Evolutionary conservation across 768 basidiomycete genomes (phyloP).

Genomic region (Suillus americanus): DNA sequence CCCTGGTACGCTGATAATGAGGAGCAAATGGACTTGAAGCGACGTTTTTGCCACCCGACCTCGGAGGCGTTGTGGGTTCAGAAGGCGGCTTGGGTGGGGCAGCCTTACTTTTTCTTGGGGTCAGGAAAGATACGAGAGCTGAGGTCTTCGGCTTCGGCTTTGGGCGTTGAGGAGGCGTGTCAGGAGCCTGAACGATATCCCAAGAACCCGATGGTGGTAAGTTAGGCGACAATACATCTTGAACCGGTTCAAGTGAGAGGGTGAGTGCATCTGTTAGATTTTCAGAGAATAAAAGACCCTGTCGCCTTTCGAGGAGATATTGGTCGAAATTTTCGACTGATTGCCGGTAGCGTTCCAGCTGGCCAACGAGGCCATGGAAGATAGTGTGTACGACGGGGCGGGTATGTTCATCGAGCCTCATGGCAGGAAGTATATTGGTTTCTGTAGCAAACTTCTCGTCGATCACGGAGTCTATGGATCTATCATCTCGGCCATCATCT

Average conservation of each 20-base stretch:
- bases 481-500: conserved; percentile 69
- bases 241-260: conserved; percentile 58
- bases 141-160: conserved; percentile 55
- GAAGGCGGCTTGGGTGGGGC: conserved; percentile 32
- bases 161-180: conserved; percentile 35
- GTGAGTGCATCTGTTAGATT: conserved; percentile 88
- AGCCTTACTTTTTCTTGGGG: conserved; percentile 68
- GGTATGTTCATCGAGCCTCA: conserved; percentile 66
- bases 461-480: conserved; percentile 76
- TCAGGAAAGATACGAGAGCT: conserved; percentile 74
- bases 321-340: conserved; percentile 79
- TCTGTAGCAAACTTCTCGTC: conserved; percentile 63
- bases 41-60: conserved; percentile 39
- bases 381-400: conserved; percentile 81
- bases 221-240: conserved; percentile 40
- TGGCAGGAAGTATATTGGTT: conserved; percentile 58
- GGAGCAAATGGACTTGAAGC: conserved; percentile 78
- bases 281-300: conserved; percentile 88
- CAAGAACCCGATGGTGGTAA: conserved; percentile 19
- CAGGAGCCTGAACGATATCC: conserved; percentile 28
- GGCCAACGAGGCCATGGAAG: conserved; percentile 75
- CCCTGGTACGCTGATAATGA: conserved; percentile 79
- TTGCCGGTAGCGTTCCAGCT: conserved; percentile 79
- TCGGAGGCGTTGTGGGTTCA: conserved; percentile 49
- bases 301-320: conserved; percentile 80